Conservation (phyloP, 192 early-diverging fungal species). For the Coemansia sp. region DNA sequence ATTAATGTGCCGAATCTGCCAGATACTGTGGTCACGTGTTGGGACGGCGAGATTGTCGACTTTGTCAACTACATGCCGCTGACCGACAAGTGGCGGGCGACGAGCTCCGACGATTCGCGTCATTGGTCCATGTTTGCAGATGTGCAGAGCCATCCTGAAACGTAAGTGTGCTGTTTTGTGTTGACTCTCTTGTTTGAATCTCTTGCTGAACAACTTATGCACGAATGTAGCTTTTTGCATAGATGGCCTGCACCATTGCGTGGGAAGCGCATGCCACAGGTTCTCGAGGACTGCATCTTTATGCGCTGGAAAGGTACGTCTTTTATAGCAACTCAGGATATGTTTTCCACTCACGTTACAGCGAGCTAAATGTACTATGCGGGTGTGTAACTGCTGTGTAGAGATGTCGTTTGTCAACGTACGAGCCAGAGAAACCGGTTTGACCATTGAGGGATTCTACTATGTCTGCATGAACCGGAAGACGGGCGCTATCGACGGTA, state of each 20-base stretch:
- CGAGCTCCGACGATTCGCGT: constrained; percentile 20
- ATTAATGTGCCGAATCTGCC: constrained; percentile 58
- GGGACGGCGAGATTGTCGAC: constrained; percentile 70
- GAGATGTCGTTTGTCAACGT: constrained; percentile 60
- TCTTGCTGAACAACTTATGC: not conserved
- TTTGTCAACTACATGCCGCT: constrained; percentile 59
- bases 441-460: constrained; percentile 69
- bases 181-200: not conserved
- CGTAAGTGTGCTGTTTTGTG: constrained; percentile 47
- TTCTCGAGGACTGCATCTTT: constrained; percentile 63
- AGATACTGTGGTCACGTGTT: constrained; percentile 57
- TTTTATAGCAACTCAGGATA: not conserved
- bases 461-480: constrained; percentile 63
- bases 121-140: constrained; percentile 46
- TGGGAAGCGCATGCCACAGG: constrained; percentile 50
- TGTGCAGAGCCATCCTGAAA: constrained; percentile 17
- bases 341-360: not conserved
- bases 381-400: constrained; percentile 4
- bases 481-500: constrained; percentile 61
- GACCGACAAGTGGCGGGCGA: constrained; percentile 62
- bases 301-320: constrained; percentile 68
- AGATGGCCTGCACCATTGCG: constrained; percentile 28
- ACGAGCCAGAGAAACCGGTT: constrained; percentile 52
- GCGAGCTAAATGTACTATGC: not conserved
- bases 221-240: constrained; percentile 27